phyloP scores from a whole-genome alignment of 345 rosid genomes.

The Gossypium stocksii region DNA sequence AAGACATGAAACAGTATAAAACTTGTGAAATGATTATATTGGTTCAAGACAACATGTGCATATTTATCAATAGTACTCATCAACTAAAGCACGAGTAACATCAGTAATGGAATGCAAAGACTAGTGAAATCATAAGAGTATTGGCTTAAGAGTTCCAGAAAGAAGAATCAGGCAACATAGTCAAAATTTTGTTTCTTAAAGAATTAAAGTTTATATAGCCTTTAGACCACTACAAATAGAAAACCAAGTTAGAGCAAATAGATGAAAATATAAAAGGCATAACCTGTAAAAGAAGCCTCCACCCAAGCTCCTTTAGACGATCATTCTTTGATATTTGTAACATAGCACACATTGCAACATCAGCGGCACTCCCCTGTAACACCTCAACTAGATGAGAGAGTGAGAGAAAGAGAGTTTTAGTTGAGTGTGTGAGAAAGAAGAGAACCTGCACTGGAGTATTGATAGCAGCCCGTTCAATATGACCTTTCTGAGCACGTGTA shows the following conservation, averaged over 20 bases:
- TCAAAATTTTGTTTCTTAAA: background rate
- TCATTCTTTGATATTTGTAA: constrained; percentile 63
- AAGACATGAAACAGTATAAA: background rate
- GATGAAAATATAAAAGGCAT: background rate
- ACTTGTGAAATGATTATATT: background rate
- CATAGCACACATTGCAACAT: constrained; percentile 98
- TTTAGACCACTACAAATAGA: background rate
- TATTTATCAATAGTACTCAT: too few relatives aligned
- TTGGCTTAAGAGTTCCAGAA: too few relatives aligned
- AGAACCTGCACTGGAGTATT: constrained; percentile 92
- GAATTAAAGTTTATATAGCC: background rate
- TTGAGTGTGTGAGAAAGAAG: background rate
- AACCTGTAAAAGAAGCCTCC: constrained; percentile 93
- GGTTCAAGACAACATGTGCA: background rate
- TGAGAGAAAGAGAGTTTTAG: background rate
- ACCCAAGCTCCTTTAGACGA: constrained; percentile 64
- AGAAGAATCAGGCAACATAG: too few relatives aligned
- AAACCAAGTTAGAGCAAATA: background rate
- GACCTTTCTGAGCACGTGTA: constrained; percentile 43
- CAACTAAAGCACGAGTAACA: too few relatives aligned
- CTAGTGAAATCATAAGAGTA: background rate
- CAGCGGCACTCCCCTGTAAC: constrained; percentile 95
- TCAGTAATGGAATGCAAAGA: background rate
- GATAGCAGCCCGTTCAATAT: constrained; percentile 85
- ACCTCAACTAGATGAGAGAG: constrained; percentile 6